Percentiles rank a stretch among this genome's conserved stretches.
Evolutionary conservation across 2,329 filamentous ascomycete species (phyloP).

Genomic region (Talaromyces sp.): DNA sequence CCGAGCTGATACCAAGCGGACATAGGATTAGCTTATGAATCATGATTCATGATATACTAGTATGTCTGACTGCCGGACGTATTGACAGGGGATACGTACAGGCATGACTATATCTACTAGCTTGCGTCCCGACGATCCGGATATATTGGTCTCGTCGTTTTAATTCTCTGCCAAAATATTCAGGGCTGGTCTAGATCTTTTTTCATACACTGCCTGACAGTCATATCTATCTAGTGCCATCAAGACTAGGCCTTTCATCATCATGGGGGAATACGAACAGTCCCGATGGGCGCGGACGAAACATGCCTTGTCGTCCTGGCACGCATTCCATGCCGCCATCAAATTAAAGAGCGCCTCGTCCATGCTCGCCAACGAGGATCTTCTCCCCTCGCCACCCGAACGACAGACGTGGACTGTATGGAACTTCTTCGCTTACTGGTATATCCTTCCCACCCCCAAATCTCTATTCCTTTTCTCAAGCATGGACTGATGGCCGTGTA

Average conservation of each 20-base stretch:
- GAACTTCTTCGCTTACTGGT: conserved; percentile 27
- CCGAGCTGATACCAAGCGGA: neutral
- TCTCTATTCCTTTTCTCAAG: too few species aligned
- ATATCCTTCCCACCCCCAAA: neutral
- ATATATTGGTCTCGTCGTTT: neutral
- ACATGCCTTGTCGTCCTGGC: conserved; percentile 19
- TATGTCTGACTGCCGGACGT: neutral
- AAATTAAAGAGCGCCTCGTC: conserved; percentile 22
- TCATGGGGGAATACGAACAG: neutral
- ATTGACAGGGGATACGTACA: neutral
- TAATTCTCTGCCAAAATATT: neutral
- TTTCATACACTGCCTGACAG: too few species aligned
- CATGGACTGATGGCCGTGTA: neutral
- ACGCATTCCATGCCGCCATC: conserved; percentile 19
- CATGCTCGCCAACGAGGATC: conserved; percentile 25
- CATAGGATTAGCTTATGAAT: neutral
- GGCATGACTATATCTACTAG: neutral
- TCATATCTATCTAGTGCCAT: too few species aligned
- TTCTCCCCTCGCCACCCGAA: conserved; percentile 23
- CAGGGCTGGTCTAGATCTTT: neutral
- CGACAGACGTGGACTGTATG: conserved; percentile 24
- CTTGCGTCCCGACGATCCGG: neutral
- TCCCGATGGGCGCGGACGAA: conserved; percentile 19
- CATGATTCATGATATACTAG: neutral
- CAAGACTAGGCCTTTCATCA: neutral